Evolutionary conservation across 2,329 filamentous ascomycete genomes (phyloP).

Genomic region (Colletotrichum eleusines): DNA sequence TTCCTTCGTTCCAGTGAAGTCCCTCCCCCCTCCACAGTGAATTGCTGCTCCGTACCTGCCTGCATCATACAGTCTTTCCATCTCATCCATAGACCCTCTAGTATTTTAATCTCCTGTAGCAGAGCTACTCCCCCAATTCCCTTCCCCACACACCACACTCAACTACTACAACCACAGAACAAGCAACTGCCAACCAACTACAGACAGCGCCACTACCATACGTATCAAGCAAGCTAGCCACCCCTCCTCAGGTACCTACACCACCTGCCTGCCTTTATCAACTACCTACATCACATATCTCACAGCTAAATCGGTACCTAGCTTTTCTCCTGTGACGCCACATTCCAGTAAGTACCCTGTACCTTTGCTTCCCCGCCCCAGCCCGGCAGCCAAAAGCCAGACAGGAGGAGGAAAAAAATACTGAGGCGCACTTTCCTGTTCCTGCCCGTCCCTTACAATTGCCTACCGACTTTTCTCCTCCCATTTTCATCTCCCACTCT

Average conservation of each 20-base stretch:
- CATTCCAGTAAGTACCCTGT: conserved; percentile 37
- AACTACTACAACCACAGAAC: neutral
- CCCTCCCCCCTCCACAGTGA: neutral
- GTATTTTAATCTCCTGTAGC: conserved; percentile 7
- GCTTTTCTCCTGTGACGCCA: conserved; percentile 31
- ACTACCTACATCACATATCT: neutral
- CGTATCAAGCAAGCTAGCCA: neutral
- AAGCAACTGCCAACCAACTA: neutral
- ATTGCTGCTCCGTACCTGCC: conserved; percentile 19
- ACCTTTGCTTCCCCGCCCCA: conserved; percentile 15
- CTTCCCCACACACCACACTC: neutral
- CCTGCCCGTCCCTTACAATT: conserved; percentile 43
- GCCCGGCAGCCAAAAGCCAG: conserved; percentile 9
- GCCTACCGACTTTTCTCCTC: conserved; percentile 43
- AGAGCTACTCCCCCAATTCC: neutral
- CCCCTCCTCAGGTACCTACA: neutral
- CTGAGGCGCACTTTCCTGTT: conserved; percentile 41
- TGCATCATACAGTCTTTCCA: neutral
- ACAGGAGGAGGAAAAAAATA: conserved; percentile 28
- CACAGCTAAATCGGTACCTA: neutral
- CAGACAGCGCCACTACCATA: neutral
- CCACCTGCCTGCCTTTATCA: neutral
- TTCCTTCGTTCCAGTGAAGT: conserved; percentile 7
- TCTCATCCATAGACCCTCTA: conserved; percentile 19
- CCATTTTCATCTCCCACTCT: conserved; percentile 48